phyloP scores from a whole-genome alignment of 108 stramenopile species.

The Skeletonema costatum region DNA sequence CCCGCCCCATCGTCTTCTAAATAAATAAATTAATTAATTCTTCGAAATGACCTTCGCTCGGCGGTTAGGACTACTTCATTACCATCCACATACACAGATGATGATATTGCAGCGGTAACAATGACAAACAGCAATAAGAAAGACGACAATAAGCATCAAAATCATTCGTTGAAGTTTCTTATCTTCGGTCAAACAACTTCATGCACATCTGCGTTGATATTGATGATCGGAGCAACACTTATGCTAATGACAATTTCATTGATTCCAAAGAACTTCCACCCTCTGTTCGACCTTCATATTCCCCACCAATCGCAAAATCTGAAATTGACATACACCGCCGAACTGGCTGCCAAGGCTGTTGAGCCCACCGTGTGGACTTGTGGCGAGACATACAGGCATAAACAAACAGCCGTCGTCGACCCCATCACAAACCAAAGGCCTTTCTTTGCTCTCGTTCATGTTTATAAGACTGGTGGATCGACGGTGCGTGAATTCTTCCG shows the following conservation, averaged over 20 bases:
- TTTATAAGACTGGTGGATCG: conserved; percentile 66
- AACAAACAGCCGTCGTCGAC: neutral
- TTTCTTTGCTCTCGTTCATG: conserved; percentile 58
- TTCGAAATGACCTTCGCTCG: too few relatives aligned
- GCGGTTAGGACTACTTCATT: too few relatives aligned
- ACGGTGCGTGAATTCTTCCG: conserved; percentile 48
- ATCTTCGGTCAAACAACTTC: neutral
- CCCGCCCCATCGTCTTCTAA: too few relatives aligned
- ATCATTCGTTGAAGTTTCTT: neutral
- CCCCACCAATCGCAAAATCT: neutral
- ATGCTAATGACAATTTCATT: neutral
- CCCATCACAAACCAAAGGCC: conserved; percentile 24
- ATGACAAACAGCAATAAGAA: too few relatives aligned
- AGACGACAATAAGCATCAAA: too few relatives aligned
- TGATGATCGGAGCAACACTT: neutral
- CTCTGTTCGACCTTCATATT: neutral
- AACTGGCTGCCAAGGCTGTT: neutral
- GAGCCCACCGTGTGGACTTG: conserved; percentile 21
- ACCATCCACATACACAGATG: too few relatives aligned
- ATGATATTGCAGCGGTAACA: too few relatives aligned
- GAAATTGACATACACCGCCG: neutral
- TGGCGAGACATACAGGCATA: conserved; percentile 4
- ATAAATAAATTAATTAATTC: too few relatives aligned
- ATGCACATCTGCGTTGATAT: neutral
- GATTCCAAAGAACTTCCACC: neutral